Conservation (phyloP, 1,139 yeast genomes). For the Blastobotrys buckinghamii region DNA sequence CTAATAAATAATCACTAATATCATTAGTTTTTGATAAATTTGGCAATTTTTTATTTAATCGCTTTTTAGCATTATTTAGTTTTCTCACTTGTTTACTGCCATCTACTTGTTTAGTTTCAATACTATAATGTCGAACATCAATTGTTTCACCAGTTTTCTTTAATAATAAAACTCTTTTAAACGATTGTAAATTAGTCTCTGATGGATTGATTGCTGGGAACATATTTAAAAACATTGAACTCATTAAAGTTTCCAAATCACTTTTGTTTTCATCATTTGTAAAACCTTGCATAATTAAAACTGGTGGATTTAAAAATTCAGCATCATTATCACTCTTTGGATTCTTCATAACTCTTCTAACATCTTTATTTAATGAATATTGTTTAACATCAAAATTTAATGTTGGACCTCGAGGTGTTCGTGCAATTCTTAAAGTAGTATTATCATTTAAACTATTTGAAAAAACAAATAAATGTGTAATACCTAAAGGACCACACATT, state of each 20-base stretch:
- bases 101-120: constrained; percentile 82
- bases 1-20: constrained; percentile 77
- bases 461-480: constrained; percentile 79
- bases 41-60: constrained; percentile 60
- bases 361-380: constrained; percentile 81
- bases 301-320: constrained; percentile 74
- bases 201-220: constrained; percentile 90
- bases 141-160: constrained; percentile 68
- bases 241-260: constrained; percentile 61
- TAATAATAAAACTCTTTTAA: constrained; percentile 79
- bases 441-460: constrained; percentile 77
- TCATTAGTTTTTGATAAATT: constrained; percentile 63
- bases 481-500: constrained; percentile 97
- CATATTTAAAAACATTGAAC: constrained; percentile 91
- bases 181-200: constrained; percentile 66
- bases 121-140: constrained; percentile 85
- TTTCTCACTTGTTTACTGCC: constrained; percentile 76
- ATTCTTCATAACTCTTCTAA: constrained; percentile 60
- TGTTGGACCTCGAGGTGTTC: constrained; percentile 94
- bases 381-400: constrained; percentile 70
- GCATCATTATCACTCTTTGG: constrained; percentile 42
- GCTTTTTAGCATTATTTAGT: constrained; percentile 48
- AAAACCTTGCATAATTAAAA: constrained; percentile 88
- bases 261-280: constrained; percentile 37
- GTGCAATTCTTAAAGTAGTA: constrained; percentile 74